These are phyloP conservation scores for Cryptococcus sp. DNA, from an alignment of 1,284 basidiomycete genomes.

Conservation along the genomic window DNA sequence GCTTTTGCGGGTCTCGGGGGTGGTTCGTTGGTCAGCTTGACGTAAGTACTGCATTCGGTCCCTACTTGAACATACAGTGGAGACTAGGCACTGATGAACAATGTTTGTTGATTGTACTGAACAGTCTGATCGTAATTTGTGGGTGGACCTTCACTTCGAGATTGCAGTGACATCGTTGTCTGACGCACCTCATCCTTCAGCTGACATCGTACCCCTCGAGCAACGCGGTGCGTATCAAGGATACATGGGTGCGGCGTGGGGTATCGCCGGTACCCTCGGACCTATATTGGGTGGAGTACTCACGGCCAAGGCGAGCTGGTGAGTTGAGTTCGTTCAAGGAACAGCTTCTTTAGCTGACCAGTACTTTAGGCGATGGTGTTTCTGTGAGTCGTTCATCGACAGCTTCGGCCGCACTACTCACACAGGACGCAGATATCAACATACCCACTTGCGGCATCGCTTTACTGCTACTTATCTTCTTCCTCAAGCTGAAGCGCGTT, in stretches of 20 bases:
- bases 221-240: constrained; percentile 49
- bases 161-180: neutral
- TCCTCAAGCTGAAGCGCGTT: constrained; percentile 24
- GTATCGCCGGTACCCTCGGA: constrained; percentile 48
- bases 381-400: constrained; percentile 22
- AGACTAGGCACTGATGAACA: no score
- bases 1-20: constrained; percentile 28
- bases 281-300: constrained; percentile 52
- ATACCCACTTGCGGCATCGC: constrained; percentile 59
- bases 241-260: constrained; percentile 48
- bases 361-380: constrained; percentile 31
- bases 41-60: constrained; percentile 7
- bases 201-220: constrained; percentile 40
- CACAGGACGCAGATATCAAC: constrained; percentile 20
- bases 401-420: neutral
- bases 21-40: constrained; percentile 8
- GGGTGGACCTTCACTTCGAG: neutral
- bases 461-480: constrained; percentile 63
- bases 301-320: constrained; percentile 34
- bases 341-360: neutral
- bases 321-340: neutral
- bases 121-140: constrained; percentile 25
- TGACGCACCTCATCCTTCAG: constrained; percentile 9
- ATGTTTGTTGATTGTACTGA: no score
- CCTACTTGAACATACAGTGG: neutral